These are phyloP conservation scores for Eutypella sp. DNA, from an alignment of 2,329 filamentous ascomycete genomes.

Conservation along the genomic window DNA sequence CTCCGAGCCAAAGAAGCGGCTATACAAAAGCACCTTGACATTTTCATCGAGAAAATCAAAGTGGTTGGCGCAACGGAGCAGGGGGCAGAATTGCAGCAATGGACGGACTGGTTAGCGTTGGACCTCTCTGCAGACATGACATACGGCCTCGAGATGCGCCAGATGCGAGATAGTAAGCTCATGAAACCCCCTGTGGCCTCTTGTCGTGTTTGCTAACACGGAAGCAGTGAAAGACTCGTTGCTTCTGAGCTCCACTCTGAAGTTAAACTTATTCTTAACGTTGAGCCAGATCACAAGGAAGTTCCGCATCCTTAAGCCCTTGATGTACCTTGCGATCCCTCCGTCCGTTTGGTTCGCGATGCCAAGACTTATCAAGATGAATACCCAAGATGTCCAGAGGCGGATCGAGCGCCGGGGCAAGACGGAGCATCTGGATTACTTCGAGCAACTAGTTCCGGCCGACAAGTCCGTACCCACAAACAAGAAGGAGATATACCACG, in stretches of 20 bases:
- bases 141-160: constrained; percentile 12
- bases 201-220: background rate
- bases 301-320: constrained; percentile 10
- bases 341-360: constrained; percentile 4
- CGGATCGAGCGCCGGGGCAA: constrained; percentile 16
- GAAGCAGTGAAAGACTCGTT: constrained; percentile 4
- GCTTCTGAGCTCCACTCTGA: constrained; percentile 4
- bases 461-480: constrained; percentile 8
- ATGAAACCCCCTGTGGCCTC: no score
- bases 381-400: constrained; percentile 8
- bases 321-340: constrained; percentile 14
- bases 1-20: constrained; percentile 3
- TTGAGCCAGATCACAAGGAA: constrained; percentile 9
- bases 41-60: constrained; percentile 9
- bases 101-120: constrained; percentile 17
- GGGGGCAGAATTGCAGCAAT: constrained; percentile 3
- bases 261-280: constrained; percentile 7
- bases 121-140: constrained; percentile 18
- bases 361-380: constrained; percentile 6
- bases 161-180: constrained; percentile 17
- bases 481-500: constrained; percentile 12
- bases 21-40: constrained; percentile 6
- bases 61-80: constrained; percentile 1
- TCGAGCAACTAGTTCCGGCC: constrained; percentile 16
- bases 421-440: constrained; percentile 17